Percentiles rank a stretch among this genome's conserved stretches.
phyloP scores from a whole-genome alignment of 192 early-diverging fungal species.

The Geranomyces michiganensis region DNA sequence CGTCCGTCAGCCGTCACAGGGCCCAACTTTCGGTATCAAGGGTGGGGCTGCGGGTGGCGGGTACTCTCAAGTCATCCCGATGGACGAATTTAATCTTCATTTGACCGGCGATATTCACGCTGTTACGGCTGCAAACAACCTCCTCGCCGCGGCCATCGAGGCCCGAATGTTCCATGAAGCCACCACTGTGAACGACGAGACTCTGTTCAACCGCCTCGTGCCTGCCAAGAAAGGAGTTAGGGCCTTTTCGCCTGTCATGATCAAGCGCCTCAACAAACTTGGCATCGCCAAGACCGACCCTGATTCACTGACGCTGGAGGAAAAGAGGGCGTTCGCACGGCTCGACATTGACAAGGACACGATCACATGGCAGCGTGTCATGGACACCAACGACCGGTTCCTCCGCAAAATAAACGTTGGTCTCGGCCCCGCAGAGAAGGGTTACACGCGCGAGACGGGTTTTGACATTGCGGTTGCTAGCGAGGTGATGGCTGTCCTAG shows the following conservation, averaged over 20 bases:
- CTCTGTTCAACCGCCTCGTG: conserved; percentile 86
- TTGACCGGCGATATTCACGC: conserved; percentile 99
- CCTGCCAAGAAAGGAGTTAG: conserved; percentile 86
- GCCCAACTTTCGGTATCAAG: conserved; percentile 99
- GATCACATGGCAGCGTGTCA: conserved; percentile 95
- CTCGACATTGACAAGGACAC: conserved; percentile 94
- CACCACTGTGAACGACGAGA: conserved; percentile 72
- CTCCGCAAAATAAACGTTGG: conserved; percentile 90
- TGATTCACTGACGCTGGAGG: conserved; percentile 76
- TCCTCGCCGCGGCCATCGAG: conserved; percentile 96
- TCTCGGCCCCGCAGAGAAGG: conserved; percentile 84
- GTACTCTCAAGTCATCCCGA: conserved; percentile 98
- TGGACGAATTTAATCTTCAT: conserved; percentile 99
- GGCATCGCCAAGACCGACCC: conserved; percentile 83
- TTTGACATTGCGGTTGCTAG: conserved; percentile 98
- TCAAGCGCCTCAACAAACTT: conserved; percentile 75
- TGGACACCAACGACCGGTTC: conserved; percentile 97
- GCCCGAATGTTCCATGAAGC: conserved; percentile 97
- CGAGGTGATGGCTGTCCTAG: conserved; percentile 98
- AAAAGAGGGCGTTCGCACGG: conserved; percentile 78
- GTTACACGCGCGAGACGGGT: conserved; percentile 83
- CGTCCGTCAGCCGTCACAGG: conserved; percentile 98
- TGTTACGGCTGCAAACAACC: conserved; percentile 96
- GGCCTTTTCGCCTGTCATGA: conserved; percentile 81
- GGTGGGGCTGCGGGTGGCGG: conserved; percentile 98